These are phyloP conservation scores for Phaeomoniella chlamydospora DNA, from an alignment of 2,329 filamentous ascomycete species.

Conservation along the genomic window DNA sequence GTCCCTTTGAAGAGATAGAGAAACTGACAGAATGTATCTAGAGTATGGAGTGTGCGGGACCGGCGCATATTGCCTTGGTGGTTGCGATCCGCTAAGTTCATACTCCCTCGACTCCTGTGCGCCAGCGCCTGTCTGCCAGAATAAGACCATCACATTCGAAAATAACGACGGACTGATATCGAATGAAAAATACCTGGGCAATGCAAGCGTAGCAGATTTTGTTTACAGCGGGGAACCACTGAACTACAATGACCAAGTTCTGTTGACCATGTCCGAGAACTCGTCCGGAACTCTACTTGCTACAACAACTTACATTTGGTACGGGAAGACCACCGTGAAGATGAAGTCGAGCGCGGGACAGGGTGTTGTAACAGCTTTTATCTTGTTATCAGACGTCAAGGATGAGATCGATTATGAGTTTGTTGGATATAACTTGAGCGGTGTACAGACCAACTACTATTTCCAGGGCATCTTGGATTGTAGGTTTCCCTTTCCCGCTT, in stretches of 20 bases:
- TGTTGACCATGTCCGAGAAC: constrained; percentile 79
- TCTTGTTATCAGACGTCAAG: constrained; percentile 87
- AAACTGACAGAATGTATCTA: constrained; percentile 20
- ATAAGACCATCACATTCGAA: constrained; percentile 58
- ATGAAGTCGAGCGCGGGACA: constrained; percentile 71
- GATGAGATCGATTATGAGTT: constrained; percentile 98
- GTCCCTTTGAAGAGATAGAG: not conserved
- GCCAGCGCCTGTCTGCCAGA: constrained; percentile 69
- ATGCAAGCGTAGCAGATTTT: constrained; percentile 70
- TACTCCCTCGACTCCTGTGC: constrained; percentile 72
- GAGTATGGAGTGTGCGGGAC: constrained; percentile 89
- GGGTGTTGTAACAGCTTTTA: constrained; percentile 95
- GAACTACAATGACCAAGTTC: constrained; percentile 48
- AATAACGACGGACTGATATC: constrained; percentile 48
- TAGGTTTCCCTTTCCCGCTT: constrained; percentile 44
- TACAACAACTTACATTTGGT: constrained; percentile 85
- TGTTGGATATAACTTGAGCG: constrained; percentile 62
- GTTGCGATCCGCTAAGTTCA: constrained; percentile 80
- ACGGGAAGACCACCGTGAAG: constrained; percentile 76
- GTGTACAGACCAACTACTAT: constrained; percentile 90
- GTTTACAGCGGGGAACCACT: constrained; percentile 68
- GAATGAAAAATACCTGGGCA: constrained; percentile 75
- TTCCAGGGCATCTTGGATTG: constrained; percentile 87
- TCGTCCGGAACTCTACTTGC: constrained; percentile 80
- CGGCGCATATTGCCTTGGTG: constrained; percentile 88